Evolutionary conservation across 2,329 filamentous ascomycete species (phyloP).

Genomic region (Sporothrix protearum): DNA sequence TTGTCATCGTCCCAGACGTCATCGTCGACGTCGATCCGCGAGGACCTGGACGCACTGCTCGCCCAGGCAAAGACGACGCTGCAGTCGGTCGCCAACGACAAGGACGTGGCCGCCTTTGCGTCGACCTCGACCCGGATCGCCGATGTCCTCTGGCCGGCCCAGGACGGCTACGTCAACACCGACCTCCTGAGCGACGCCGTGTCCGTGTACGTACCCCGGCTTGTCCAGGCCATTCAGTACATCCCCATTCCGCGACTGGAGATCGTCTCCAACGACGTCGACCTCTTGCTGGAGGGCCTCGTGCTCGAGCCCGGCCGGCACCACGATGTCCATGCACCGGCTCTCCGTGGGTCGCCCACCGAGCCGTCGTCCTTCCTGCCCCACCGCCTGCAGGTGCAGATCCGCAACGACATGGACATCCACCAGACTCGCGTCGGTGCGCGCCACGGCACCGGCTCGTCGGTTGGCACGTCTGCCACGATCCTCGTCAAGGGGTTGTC

Average conservation of each 20-base stretch:
- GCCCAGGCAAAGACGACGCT: slow-evolving; percentile 65
- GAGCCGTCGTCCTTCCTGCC: slow-evolving; percentile 78
- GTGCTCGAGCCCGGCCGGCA: slow-evolving; percentile 83
- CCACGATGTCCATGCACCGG: slow-evolving; percentile 51
- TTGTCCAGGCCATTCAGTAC: slow-evolving; percentile 76
- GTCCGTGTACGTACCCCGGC: slow-evolving; percentile 74
- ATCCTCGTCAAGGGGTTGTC: slow-evolving; percentile 80
- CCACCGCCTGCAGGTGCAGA: slow-evolving; percentile 74
- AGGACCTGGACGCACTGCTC: slow-evolving; percentile 71
- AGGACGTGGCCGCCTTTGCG: slow-evolving; percentile 66
- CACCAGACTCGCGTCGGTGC: slow-evolving; percentile 66
- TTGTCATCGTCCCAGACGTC: background rate
- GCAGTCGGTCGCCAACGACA: slow-evolving; percentile 65
- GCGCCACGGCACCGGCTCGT: slow-evolving; percentile 35
- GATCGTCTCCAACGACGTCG: slow-evolving; percentile 74
- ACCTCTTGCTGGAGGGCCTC: slow-evolving; percentile 84
- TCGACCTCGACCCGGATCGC: slow-evolving; percentile 65
- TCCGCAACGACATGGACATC: slow-evolving; percentile 81
- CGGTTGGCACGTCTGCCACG: slow-evolving; percentile 67
- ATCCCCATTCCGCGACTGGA: slow-evolving; percentile 89
- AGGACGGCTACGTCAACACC: slow-evolving; percentile 59
- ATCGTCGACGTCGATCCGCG: slow-evolving; percentile 49
- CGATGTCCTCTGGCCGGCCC: slow-evolving; percentile 63
- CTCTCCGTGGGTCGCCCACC: background rate
- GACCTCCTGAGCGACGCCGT: slow-evolving; percentile 67